These are phyloP conservation scores for Fusarium caatingaense DNA, from an alignment of 2,329 filamentous ascomycete genomes.

Conservation along the genomic window DNA sequence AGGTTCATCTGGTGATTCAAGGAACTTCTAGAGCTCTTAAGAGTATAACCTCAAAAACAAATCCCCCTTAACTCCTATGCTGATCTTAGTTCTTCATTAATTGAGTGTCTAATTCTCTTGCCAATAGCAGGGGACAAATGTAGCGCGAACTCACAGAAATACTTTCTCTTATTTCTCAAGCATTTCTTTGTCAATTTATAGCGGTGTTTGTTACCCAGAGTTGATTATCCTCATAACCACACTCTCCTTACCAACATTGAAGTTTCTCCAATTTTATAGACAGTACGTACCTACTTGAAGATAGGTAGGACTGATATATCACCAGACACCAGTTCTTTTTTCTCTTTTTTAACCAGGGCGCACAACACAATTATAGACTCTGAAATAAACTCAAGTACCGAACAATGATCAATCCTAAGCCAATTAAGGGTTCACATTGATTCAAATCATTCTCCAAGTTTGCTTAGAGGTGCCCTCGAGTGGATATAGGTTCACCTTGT, in stretches of 20 bases:
- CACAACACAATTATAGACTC: background rate
- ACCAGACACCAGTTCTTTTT: background rate
- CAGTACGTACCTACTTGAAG: background rate
- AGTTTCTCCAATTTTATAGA: background rate
- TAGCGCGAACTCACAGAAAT: background rate
- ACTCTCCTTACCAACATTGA: background rate
- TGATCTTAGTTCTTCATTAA: background rate
- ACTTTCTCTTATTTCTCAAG: background rate
- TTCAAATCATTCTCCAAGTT: background rate
- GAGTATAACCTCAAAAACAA: background rate
- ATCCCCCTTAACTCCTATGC: background rate
- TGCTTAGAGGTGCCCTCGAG: constrained; percentile 1
- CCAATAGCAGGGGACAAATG: background rate
- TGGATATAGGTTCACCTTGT: constrained; percentile 19
- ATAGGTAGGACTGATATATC: background rate
- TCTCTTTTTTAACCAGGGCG: background rate
- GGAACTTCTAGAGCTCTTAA: background rate
- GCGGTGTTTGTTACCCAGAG: background rate
- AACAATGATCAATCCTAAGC: background rate
- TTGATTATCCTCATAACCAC: background rate
- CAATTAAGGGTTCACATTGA: background rate
- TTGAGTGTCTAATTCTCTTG: background rate
- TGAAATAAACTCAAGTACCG: background rate
- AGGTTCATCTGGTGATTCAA: background rate
- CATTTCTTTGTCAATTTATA: background rate